Percentiles rank a stretch among this genome's conserved stretches.
These are phyloP conservation scores for Paramarasmius palmivorus DNA, from an alignment of 1,284 basidiomycete genomes.

Conservation along the genomic window DNA sequence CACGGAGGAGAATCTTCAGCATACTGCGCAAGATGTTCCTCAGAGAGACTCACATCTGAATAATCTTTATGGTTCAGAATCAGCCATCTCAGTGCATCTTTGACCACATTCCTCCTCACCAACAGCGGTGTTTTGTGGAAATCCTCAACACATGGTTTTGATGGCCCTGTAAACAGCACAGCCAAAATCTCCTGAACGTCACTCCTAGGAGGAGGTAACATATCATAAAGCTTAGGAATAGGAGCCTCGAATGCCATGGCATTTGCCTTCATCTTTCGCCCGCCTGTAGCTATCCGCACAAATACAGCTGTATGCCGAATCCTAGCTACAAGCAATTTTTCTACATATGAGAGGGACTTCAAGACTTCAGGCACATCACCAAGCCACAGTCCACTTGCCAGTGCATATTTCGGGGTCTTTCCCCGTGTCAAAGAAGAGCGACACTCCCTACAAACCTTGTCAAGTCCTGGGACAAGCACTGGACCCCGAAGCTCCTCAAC, in stretches of 20 bases:
- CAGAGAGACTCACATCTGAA: constrained; percentile 32
- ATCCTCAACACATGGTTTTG: constrained; percentile 30
- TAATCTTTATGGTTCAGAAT: constrained; percentile 39
- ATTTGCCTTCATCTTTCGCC: too few relatives aligned
- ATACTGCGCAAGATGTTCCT: constrained; percentile 33
- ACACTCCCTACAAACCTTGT: constrained; percentile 19
- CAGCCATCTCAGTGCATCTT: constrained; percentile 35
- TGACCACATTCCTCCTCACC: constrained; percentile 28
- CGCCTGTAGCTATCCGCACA: too few relatives aligned
- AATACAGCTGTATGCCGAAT: too few relatives aligned
- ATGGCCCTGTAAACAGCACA: constrained; percentile 34
- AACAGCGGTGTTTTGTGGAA: constrained; percentile 34
- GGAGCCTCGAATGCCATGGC: constrained; percentile 34
- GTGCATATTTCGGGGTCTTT: constrained; percentile 24
- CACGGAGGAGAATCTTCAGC: constrained; percentile 33
- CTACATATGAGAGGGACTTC: too few relatives aligned
- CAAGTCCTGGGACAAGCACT: constrained; percentile 19
- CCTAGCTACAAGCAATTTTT: too few relatives aligned
- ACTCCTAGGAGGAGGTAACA: constrained; percentile 30
- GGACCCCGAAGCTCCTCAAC: constrained; percentile 5
- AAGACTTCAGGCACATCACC: constrained; percentile 33
- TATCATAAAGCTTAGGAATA: constrained; percentile 29
- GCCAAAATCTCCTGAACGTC: constrained; percentile 37
- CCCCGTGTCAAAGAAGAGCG: constrained; percentile 16
- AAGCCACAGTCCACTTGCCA: constrained; percentile 39